Conservation (phyloP, 345 rosid species). For the Eutrema yunnanense region DNA sequence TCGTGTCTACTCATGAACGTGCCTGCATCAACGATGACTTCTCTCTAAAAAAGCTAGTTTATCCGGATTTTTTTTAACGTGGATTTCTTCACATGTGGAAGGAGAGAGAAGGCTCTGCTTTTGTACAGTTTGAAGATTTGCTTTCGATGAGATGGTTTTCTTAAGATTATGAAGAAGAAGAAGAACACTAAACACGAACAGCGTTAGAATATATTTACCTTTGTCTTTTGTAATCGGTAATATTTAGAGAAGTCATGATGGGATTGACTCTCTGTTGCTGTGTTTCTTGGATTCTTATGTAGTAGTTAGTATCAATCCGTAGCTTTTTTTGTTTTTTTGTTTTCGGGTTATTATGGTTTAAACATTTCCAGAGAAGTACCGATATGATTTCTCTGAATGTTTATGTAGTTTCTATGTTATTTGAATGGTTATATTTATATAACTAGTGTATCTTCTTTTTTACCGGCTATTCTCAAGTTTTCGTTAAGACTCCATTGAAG, state of each 20-base stretch:
- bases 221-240: slow-evolving; percentile 34
- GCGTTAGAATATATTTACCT: slow-evolving; percentile 19
- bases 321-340: not conserved
- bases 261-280: slow-evolving; percentile 15
- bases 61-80: slow-evolving; percentile 25
- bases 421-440: slow-evolving; percentile 6
- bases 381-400: slow-evolving; percentile 21
- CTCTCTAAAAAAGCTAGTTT: slow-evolving; percentile 13
- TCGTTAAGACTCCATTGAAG: no score
- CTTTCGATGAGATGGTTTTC: slow-evolving; percentile 10
- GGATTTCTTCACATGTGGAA: slow-evolving; percentile 24
- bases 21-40: slow-evolving; percentile 15
- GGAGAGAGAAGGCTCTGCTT: slow-evolving; percentile 18
- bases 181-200: slow-evolving; percentile 15
- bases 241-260: not conserved
- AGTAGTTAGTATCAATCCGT: slow-evolving; percentile 2
- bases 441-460: not conserved
- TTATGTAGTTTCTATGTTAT: slow-evolving; percentile 8
- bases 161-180: slow-evolving; percentile 14
- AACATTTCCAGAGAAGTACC: slow-evolving; percentile 20
- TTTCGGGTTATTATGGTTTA: not conserved
- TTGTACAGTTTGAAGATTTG: slow-evolving; percentile 32
- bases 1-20: slow-evolving; percentile 48
- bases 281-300: slow-evolving; percentile 26
- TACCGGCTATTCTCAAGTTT: not conserved